Percentiles rank a stretch among this genome's conserved stretches.
phyloP scores from a whole-genome alignment of 2,329 filamentous ascomycete genomes.

The Diplodia mutila region DNA sequence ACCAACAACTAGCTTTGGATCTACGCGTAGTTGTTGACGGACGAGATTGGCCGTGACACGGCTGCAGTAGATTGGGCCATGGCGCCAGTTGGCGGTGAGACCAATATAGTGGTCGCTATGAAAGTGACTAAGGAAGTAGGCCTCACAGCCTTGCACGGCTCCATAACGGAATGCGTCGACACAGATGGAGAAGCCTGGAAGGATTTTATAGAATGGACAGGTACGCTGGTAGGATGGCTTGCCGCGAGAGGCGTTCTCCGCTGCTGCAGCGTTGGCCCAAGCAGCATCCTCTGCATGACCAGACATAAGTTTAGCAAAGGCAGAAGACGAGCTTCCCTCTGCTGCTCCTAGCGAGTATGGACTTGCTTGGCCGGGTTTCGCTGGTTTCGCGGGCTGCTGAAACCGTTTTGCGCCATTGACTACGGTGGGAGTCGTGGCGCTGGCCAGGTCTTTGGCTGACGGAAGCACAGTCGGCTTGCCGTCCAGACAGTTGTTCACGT shows the following conservation, averaged over 20 bases:
- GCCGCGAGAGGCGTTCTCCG: slow-evolving; percentile 76
- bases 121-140: slow-evolving; percentile 97
- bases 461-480: slow-evolving; percentile 69
- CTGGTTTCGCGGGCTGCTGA: slow-evolving; percentile 65
- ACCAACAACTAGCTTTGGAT: slow-evolving; percentile 81
- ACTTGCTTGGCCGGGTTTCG: slow-evolving; percentile 79
- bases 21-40: slow-evolving; percentile 80
- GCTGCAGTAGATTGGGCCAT: slow-evolving; percentile 97
- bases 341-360: slow-evolving; percentile 65
- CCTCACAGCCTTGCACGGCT: slow-evolving; percentile 85
- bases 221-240: slow-evolving; percentile 86
- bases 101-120: slow-evolving; percentile 98
- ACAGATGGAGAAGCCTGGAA: slow-evolving; percentile 88
- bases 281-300: slow-evolving; percentile 86
- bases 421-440: slow-evolving; percentile 24
- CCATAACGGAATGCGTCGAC: slow-evolving; percentile 97
- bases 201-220: slow-evolving; percentile 98
- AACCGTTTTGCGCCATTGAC: slow-evolving; percentile 57
- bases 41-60: slow-evolving; percentile 89
- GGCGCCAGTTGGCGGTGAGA: slow-evolving; percentile 82
- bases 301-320: slow-evolving; percentile 93
- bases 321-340: slow-evolving; percentile 68
- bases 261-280: slow-evolving; percentile 83
- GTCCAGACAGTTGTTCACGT: slow-evolving; percentile 94
- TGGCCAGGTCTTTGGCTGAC: slow-evolving; percentile 28